These are phyloP conservation scores for Podospora pseudoanserina DNA, from an alignment of 495 filamentous ascomycete species.

Conservation along the genomic window DNA sequence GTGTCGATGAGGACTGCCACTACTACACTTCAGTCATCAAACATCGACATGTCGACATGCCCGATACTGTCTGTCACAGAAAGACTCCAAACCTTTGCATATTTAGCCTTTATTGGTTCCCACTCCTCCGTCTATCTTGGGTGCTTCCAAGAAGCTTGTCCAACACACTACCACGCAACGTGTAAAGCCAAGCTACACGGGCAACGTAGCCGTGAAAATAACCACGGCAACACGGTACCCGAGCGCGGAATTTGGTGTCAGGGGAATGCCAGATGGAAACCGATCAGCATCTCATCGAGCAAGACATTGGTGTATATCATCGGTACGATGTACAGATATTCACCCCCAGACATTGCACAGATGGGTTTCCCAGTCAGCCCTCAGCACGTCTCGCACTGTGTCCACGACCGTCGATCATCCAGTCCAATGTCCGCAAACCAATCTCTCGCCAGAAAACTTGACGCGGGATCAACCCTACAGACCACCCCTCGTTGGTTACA, in stretches of 20 bases:
- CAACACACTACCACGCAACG: neutral
- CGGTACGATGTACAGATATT: neutral
- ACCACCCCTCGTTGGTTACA: neutral
- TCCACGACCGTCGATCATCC: neutral
- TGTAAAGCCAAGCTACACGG: neutral
- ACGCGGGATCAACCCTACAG: neutral
- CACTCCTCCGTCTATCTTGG: neutral
- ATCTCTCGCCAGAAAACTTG: neutral
- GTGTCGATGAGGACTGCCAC: too few species aligned
- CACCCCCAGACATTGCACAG: neutral
- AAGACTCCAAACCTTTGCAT: too few species aligned
- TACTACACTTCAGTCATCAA: too few species aligned
- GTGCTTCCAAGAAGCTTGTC: neutral
- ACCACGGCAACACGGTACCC: neutral
- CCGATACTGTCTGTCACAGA: too few species aligned
- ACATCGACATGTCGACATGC: too few species aligned
- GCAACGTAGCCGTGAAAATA: neutral
- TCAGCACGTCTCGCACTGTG: neutral
- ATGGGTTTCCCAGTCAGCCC: neutral
- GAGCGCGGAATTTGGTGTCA: neutral
- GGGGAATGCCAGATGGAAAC: neutral
- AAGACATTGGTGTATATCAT: neutral
- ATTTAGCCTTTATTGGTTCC: neutral
- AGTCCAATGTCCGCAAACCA: slow-evolving; percentile 1
- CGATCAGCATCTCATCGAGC: neutral